Base-by-base conservation (phyloP, 2,329 filamentous ascomycete genomes). In the Fusarium piperis region DNA sequence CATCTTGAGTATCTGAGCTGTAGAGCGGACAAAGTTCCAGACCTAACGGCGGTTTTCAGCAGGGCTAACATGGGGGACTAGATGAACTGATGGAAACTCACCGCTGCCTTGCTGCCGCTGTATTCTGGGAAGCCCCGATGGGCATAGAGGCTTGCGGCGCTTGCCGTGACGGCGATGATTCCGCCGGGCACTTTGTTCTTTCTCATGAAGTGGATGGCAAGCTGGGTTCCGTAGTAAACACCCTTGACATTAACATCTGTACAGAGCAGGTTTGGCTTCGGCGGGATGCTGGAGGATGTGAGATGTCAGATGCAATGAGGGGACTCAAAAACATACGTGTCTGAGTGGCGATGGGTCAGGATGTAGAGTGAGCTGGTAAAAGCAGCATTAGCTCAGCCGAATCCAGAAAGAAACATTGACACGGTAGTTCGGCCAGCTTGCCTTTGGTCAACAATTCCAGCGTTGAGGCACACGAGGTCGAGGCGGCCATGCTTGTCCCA, bases 201-300 rank as follows among this genome's bases (percentile, higher is more conserved):
- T 13, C 85, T 80, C 86, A 88, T 88, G 74, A 86, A 88, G 70
- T 88, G 85, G 11, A 83, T 84, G 1, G 86, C 84, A 10, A 88
- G 78, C 61, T 83, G 81, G 2, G 82, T 84, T 5, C 85, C 85
- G 62, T 87, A 87, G 0, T 88, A 74, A 2, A 88, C 81, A 4
- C 84, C 84, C 73, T 87, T 87, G 77, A 84, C 85, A 72, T 85
- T 81, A n/a, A 86, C 76, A 68, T 88, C 85, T 2, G 85, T 87
- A 59, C 81, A 83, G 0, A 72, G 60, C 4, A 85, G 70, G 67
- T 87, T 80, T 1, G 85, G 86, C 65, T 81, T 81, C 1, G 84
- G 78, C 5, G 85, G 85, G 33, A 85, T 71, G 15, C 71, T 74
- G 18, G 30, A 6, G 8, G 20, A 58, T 33, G 48, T 70, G 26